Base-by-base conservation (phyloP, 352 stramenopile genomes). In the Globisporangium recalcitrans region DNA sequence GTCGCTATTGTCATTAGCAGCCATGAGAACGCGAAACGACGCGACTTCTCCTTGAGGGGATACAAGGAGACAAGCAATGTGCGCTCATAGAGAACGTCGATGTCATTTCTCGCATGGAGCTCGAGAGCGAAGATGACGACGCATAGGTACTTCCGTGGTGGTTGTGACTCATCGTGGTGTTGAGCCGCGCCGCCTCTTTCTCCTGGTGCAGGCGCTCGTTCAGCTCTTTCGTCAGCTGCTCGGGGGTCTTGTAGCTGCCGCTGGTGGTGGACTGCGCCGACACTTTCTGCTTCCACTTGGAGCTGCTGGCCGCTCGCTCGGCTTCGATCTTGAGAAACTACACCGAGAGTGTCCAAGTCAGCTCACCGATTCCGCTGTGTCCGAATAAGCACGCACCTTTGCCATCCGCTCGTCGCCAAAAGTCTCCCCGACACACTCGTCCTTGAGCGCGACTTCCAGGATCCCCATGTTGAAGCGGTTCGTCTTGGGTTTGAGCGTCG, bases 401-500 rank as follows among this genome's bases (percentile, higher is more conserved):
- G 79, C 75, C 70, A 93, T 83, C 32, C 84, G 78, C 24, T 85
- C 69, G 60, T 91, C 79, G 1, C 79, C 80, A 58, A 93, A 90
- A 0, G 75, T 72, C 57, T 92, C 82, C 24, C 80, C 82, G 9
- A 69, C 59, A 64, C 88, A 81, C 42, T 89, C 77, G 55, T 84
- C 71, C 38, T 80, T 79, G 3, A 91, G 63, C 19, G 70, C 67
- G n/a, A 88, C 82, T 56, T 90, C 72, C 34, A 95, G 62, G 44
- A 91, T 87, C 16, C 82, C 84, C 34, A 70, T 86, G 62, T 91
- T 93, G 67, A 94, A 95, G 61, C 80, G 78, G 52, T 90, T 91
- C 2, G 76, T 67, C 58, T 86, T 90, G 7, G 82, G 73, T 49
- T 90, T 84, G 55, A 82, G 51, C 31, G 78, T 88, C 22, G 80